phyloP scores from a whole-genome alignment of 176 grass and related monocot genomes.

The Ensete ventricosum region DNA sequence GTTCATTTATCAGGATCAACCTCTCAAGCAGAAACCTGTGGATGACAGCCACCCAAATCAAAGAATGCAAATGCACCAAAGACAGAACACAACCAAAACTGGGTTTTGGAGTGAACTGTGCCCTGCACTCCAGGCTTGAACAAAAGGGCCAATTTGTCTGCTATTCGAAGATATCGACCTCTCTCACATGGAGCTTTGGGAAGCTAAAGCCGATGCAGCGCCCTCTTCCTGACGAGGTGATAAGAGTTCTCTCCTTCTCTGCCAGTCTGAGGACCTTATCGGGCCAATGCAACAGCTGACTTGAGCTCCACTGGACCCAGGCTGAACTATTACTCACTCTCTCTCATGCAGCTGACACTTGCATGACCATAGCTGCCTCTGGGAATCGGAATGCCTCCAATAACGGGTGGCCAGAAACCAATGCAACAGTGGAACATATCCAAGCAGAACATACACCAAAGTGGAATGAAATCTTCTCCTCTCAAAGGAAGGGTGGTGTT shows the following conservation, averaged over 20 bases:
- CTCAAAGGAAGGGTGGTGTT: constrained; percentile 12
- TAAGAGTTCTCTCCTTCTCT: background rate
- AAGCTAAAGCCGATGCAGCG: background rate
- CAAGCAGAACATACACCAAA: constrained; percentile 11
- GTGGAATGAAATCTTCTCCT: constrained; percentile 30
- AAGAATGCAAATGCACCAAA: too few relatives aligned
- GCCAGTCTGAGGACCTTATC: background rate
- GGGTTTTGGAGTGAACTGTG: too few relatives aligned
- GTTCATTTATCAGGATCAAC: too few relatives aligned
- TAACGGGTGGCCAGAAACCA: constrained; percentile 9
- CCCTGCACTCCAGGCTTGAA: background rate
- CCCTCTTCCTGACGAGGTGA: background rate
- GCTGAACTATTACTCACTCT: background rate
- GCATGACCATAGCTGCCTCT: background rate
- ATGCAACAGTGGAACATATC: background rate
- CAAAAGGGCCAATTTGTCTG: background rate
- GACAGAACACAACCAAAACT: too few relatives aligned
- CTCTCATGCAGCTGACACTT: background rate
- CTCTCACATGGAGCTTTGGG: background rate
- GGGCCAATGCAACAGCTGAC: background rate
- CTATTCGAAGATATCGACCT: background rate
- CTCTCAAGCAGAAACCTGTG: too few relatives aligned
- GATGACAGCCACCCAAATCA: too few relatives aligned
- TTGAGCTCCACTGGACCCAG: background rate
- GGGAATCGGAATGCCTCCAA: constrained; percentile 2